Evolutionary conservation across 441 rosid genomes (phyloP).

Genomic region (Biscutella laevigata): DNA sequence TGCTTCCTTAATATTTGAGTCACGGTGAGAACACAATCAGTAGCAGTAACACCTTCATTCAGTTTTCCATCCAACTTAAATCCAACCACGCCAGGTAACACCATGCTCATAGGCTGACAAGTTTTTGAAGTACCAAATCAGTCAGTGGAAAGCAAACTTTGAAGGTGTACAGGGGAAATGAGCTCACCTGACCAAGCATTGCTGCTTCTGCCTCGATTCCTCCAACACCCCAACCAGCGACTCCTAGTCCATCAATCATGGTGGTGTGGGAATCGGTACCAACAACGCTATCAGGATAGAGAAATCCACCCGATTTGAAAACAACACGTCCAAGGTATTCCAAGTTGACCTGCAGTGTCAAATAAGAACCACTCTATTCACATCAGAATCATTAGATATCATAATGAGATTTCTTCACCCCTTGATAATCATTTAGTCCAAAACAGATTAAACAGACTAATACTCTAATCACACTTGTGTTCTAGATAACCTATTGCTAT

Average conservation of each 20-base stretch:
- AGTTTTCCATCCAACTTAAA: slow-evolving; percentile 47
- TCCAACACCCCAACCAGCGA: slow-evolving; percentile 72
- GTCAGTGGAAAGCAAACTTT: slow-evolving; percentile 10
- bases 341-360: slow-evolving; percentile 44
- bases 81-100: slow-evolving; percentile 61
- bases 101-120: slow-evolving; percentile 71
- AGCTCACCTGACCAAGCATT: slow-evolving; percentile 60
- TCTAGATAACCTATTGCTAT: neutral
- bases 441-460: neutral
- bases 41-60: slow-evolving; percentile 53
- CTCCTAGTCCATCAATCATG: slow-evolving; percentile 63
- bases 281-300: slow-evolving; percentile 62
- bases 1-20: slow-evolving; percentile 59
- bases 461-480: neutral
- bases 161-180: too few species aligned
- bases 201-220: slow-evolving; percentile 66
- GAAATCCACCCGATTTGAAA: slow-evolving; percentile 44
- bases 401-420: slow-evolving; percentile 1
- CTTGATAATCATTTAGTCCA: neutral
- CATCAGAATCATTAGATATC: neutral
- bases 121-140: slow-evolving; percentile 13
- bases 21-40: slow-evolving; percentile 60
- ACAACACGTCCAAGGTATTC: slow-evolving; percentile 61
- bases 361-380: neutral
- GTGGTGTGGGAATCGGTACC: slow-evolving; percentile 66